Conservation (phyloP, 257 asterid genomes). For the Salvia miltiorrhiza region DNA sequence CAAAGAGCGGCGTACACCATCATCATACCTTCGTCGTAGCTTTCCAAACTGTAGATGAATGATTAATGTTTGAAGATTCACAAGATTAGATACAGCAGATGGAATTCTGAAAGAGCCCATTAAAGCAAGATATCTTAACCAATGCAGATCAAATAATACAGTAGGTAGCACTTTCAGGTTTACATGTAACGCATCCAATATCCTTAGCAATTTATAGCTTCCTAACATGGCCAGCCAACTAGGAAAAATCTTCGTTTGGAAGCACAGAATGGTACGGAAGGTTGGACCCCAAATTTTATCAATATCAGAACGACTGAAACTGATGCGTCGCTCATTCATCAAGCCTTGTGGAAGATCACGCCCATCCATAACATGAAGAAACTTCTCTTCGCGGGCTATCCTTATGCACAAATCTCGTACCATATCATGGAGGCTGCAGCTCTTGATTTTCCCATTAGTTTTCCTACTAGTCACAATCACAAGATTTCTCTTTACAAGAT, state of each 20-base stretch:
- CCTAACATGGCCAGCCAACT: neutral
- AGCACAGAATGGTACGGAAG: neutral
- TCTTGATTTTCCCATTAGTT: neutral
- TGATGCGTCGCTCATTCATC: neutral
- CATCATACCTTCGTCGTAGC: neutral
- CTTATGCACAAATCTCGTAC: neutral
- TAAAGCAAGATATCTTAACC: neutral
- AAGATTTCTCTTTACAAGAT: neutral
- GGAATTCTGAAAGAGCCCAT: neutral
- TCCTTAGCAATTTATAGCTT: neutral
- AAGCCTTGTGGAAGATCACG: neutral
- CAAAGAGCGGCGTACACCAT: neutral
- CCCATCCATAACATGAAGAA: neutral
- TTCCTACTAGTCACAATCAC: neutral
- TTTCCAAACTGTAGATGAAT: neutral
- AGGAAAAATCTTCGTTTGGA: neutral
- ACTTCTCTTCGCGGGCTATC: conserved; percentile 14
- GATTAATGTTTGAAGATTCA: neutral
- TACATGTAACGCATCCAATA: neutral
- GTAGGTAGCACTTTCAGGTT: neutral
- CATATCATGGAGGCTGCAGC: neutral
- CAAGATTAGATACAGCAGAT: neutral
- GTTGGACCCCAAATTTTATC: neutral
- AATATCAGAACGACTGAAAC: neutral
- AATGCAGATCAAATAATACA: neutral